Evolutionary conservation across 768 basidiomycete genomes (phyloP), one percentile per base, ranked within the genome.

Genomic region (Mycena chlorophos): DNA sequence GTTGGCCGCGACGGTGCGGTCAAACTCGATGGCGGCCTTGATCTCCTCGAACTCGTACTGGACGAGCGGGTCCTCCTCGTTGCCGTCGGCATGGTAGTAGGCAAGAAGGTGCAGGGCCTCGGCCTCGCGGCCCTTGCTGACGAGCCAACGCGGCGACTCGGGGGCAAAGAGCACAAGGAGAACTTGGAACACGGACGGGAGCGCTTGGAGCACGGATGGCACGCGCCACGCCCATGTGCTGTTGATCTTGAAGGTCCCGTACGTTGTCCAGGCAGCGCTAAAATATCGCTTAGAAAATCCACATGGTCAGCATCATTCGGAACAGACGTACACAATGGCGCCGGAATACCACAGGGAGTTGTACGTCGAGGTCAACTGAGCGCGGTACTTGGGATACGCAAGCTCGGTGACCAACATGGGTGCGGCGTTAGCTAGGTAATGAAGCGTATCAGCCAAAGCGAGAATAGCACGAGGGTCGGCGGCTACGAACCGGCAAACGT

Each of bases 271-370:
- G n/a, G 89, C 89, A 31, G 90, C 85, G 57, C 83, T 84, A 39
- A 29, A 29, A 26, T n/a, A 45, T 46, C 22, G 49, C 40, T 25
- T 22, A 47, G 51, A 20, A 51, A 20, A 20, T 4, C 23, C 39
- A 40, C 1, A 46, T 25, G 45, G 12, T 8, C 34, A 19, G 27
- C 19, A 37, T 26, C 48, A 49, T 20, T 28, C 29, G 3, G 16
- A 60, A 43, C n/a, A 60, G 56, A 75, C 82, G 40, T 60, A 86
- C 84, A 91, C 66, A 67, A 92, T 90, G 52, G 89, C 78, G 55
- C 91, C 91, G 16, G 87, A 85, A 68, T 90, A 91, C 90, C 91
- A 93, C 57, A 91, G 84, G 27, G 89, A 87, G 76, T 91, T 90
- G 76, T 89, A 91, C 48, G 84, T 71, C 2, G 88, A 85, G 14